A percentile compares a stretch with the other conserved stretches of the same genome.
phyloP scores from a whole-genome alignment of 2,329 filamentous ascomycete species.

The Fusarium avenaceum region DNA sequence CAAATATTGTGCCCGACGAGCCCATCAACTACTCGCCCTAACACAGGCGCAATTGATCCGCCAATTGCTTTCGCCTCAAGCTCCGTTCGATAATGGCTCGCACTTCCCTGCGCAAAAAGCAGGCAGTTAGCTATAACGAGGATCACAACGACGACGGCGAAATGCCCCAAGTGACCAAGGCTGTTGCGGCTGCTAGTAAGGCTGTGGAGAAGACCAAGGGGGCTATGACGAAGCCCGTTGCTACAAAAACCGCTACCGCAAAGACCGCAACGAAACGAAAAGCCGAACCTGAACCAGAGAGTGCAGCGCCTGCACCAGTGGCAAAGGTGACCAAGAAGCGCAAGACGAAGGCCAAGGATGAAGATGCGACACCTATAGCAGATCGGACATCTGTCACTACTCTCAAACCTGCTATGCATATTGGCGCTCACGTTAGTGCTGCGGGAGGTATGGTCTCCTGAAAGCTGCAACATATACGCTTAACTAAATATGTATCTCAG shows the following conservation, averaged over 20 bases:
- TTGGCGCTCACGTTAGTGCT: conserved; percentile 92
- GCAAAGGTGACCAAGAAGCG: conserved; percentile 59
- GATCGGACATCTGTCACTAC: conserved; percentile 73
- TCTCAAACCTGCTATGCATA: conserved; percentile 79
- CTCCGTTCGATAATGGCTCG: conserved; percentile 51
- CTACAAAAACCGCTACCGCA: conserved; percentile 41
- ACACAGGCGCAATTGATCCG: background rate
- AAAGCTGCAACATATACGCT: conserved; percentile 10
- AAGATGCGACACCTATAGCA: conserved; percentile 72
- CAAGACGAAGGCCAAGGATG: conserved; percentile 56
- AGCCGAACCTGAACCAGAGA: conserved; percentile 45
- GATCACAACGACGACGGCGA: conserved; percentile 42
- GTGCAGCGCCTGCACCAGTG: conserved; percentile 37
- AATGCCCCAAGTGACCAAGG: conserved; percentile 32
- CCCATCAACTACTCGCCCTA: too few species aligned
- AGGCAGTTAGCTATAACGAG: conserved; percentile 53
- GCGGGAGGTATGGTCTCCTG: conserved; percentile 76
- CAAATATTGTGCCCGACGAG: background rate
- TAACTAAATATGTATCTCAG: conserved; percentile 57
- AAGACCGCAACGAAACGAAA: conserved; percentile 53
- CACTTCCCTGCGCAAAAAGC: conserved; percentile 53
- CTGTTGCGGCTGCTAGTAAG: conserved; percentile 40
- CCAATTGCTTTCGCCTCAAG: background rate
- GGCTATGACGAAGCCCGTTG: conserved; percentile 37
- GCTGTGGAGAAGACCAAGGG: conserved; percentile 50